Conservation (phyloP, 208 protist genomes). For the Herpetomonas muscarum region DNA sequence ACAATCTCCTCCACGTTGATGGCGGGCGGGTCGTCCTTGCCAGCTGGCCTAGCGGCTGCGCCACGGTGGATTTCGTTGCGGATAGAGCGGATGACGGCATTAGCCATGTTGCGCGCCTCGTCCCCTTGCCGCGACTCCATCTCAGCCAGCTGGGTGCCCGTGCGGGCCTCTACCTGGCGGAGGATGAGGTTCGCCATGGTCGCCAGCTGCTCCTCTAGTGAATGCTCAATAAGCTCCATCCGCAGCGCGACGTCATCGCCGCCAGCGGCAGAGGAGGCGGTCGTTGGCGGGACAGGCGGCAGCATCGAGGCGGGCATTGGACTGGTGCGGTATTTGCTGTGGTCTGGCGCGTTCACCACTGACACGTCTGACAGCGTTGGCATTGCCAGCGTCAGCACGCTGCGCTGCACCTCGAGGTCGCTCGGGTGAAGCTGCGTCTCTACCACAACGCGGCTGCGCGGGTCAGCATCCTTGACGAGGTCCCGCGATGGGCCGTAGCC, state of each 20-base stretch:
- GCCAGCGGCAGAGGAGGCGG: neutral
- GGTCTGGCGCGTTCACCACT: conserved; percentile 26
- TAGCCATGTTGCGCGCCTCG: conserved; percentile 24
- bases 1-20: conserved; percentile 3
- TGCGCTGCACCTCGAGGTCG: conserved; percentile 62
- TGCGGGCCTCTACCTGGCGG: conserved; percentile 24
- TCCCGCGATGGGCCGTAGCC: conserved; percentile 75
- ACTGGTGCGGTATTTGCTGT: conserved; percentile 5
- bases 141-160: conserved; percentile 25
- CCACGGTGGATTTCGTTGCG: conserved; percentile 35
- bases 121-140: conserved; percentile 31
- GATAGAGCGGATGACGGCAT: conserved; percentile 48
- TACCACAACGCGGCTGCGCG: conserved; percentile 31
- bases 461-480: conserved; percentile 51
- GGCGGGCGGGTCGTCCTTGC: neutral
- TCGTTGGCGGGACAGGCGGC: neutral
- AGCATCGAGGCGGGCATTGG: conserved; percentile 3
- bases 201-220: conserved; percentile 52
- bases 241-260: conserved; percentile 9
- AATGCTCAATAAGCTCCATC: conserved; percentile 37
- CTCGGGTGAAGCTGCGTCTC: conserved; percentile 66
- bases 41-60: neutral
- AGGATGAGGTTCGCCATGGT: conserved; percentile 65
- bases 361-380: conserved; percentile 35
- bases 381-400: conserved; percentile 57